Conservation (phyloP, 163 green algal genomes). For the Prototheca cutis region DNA sequence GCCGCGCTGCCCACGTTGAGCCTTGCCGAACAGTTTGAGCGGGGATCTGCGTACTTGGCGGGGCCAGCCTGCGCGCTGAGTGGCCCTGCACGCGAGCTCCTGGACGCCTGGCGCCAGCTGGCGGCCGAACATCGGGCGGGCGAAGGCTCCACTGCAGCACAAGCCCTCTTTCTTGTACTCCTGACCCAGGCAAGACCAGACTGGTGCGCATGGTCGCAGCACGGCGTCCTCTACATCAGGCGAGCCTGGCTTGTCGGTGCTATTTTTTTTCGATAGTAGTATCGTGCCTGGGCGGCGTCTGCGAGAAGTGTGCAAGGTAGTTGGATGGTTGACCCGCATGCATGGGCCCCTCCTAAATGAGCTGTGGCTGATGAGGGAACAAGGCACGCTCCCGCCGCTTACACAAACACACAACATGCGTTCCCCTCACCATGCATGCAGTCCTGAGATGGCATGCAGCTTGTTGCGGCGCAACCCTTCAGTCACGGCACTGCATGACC, state of each 20-base stretch:
- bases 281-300: too few species aligned
- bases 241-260: too few species aligned
- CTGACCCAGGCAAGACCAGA: neutral
- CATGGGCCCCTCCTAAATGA: too few species aligned
- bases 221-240: neutral
- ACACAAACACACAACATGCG: too few species aligned
- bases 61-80: neutral
- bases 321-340: too few species aligned
- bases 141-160: neutral
- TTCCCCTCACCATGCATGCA: too few species aligned
- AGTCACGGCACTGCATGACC: neutral
- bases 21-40: constrained; percentile 2
- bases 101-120: neutral
- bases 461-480: neutral
- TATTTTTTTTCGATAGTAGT: too few species aligned
- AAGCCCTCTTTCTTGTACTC: neutral
- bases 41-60: neutral
- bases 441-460: neutral
- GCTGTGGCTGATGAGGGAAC: too few species aligned
- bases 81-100: neutral
- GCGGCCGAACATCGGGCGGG: neutral
- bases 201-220: constrained; percentile 1
- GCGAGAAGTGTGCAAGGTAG: too few species aligned
- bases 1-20: neutral
- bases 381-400: too few species aligned